Evolutionary conservation across 495 filamentous ascomycete species (phyloP), one percentile per base, ranked within the genome.

Genomic region (Clavariopsis aquatica): DNA sequence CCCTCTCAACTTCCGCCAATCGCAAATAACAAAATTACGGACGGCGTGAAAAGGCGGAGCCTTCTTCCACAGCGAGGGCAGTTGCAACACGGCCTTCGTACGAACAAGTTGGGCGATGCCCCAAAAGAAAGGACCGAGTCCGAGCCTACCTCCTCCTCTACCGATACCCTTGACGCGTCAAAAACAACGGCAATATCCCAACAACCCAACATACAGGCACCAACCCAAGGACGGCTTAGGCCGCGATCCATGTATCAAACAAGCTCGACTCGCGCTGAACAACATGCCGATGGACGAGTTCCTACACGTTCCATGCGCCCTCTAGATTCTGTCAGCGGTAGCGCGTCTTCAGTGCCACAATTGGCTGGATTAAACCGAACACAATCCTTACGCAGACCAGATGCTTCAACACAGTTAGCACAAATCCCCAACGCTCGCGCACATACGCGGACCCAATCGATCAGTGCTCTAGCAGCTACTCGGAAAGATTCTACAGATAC

Each of bases 31-130:
- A 41, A 24, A 31, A 24, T n/a, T 24, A 27, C 15, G n/a, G 52
- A 65, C 5, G 51, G 51, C 19, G 29, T 31, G 20, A 70, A 66
- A 36, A 29, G 64, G 34, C 57, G 59, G 34, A 70, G 68, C 53
- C 57, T 64, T 43, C 68, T 70, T 34, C 63, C 64, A 7, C 68
- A 70, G 51, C 49, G 64, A 27, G 59, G 68, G n/a, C 56, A 66
- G 6, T 13, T 22, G 36, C 65, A 56, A 43, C 19, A 29, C 2
- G 22, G 20, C 3, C 20, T 15, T 5, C 49, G 41, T 5, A 34
- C 12, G 29, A 56, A 45, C 27, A 55, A 38, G 12, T 26, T 29
- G 23, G 56, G 19, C 23, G 31, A 41, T n/a, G 62, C 29, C 20
- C 27, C 49, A 17, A 45, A 27, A 22, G 12, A 15, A 55, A 41